Conservation (phyloP, 805 yeast genomes). For the Metschnikowia orientalis region DNA sequence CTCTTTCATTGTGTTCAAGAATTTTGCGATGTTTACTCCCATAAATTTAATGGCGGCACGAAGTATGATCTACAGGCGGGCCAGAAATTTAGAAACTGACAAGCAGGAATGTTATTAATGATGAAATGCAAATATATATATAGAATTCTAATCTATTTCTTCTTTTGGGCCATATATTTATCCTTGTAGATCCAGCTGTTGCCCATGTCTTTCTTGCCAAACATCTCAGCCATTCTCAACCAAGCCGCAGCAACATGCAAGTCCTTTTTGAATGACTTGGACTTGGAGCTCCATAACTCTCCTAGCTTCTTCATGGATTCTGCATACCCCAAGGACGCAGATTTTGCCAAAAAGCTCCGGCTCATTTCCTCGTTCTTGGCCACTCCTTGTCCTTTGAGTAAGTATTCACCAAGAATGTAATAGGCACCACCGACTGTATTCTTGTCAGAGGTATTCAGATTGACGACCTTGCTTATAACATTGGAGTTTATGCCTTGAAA, state of each 20-base stretch:
- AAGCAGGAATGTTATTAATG: too few relatives aligned
- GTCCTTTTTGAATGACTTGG: slow-evolving; percentile 54
- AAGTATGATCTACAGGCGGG: slow-evolving; percentile 14
- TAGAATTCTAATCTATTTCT: slow-evolving; percentile 4
- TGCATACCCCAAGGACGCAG: slow-evolving; percentile 62
- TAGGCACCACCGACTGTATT: slow-evolving; percentile 47
- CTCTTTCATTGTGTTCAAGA: slow-evolving; percentile 29
- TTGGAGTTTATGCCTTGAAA: slow-evolving; percentile 23
- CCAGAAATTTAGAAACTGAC: too few relatives aligned
- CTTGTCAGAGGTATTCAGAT: slow-evolving; percentile 31
- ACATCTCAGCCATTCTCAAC: slow-evolving; percentile 59
- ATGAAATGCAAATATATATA: background rate
- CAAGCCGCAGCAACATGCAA: slow-evolving; percentile 61
- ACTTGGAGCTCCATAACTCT: slow-evolving; percentile 57
- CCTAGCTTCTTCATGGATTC: slow-evolving; percentile 72
- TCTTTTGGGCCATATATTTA: slow-evolving; percentile 41
- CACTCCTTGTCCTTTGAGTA: slow-evolving; percentile 54
- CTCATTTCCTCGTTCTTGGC: slow-evolving; percentile 54
- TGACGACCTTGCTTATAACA: slow-evolving; percentile 25
- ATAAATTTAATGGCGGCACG: slow-evolving; percentile 12
- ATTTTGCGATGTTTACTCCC: slow-evolving; percentile 23
- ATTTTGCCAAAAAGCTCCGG: slow-evolving; percentile 53
- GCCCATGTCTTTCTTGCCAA: slow-evolving; percentile 60
- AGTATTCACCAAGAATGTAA: slow-evolving; percentile 57
- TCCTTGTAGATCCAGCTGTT: slow-evolving; percentile 73